These are phyloP conservation scores for Clausena lansium DNA, from an alignment of 345 rosid species.

Conservation along the genomic window DNA sequence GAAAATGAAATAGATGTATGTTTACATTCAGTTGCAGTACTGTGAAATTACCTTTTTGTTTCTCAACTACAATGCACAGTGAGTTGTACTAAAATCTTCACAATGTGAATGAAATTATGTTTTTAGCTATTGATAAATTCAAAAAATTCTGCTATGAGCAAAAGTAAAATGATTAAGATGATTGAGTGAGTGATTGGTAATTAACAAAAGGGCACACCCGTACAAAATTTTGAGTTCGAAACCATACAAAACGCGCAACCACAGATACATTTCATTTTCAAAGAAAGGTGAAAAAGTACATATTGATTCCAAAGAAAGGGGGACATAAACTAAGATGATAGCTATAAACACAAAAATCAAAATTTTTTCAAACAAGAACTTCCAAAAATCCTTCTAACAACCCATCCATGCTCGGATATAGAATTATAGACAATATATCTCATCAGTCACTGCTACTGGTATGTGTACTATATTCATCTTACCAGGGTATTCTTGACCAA, in stretches of 20 bases:
- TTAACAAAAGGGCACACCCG: not conserved
- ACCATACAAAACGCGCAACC: not conserved
- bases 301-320: no score
- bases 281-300: no score
- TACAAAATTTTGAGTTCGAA: no score
- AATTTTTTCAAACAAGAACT: not conserved
- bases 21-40: conserved; percentile 1
- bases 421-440: not conserved
- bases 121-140: not conserved
- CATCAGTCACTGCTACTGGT: conserved; percentile 4
- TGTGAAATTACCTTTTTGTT: not conserved
- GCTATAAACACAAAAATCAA: not conserved
- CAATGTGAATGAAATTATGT: not conserved
- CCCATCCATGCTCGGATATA: not conserved
- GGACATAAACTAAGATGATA: no score
- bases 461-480: not conserved
- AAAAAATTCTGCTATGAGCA: no score
- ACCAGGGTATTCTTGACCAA: conserved; percentile 1
- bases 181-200: not conserved
- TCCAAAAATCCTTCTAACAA: not conserved
- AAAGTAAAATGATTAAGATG: no score
- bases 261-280: not conserved
- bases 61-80: not conserved
- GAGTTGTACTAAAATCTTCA: not conserved
- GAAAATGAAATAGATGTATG: conserved; percentile 6